phyloP scores from a whole-genome alignment of 768 basidiomycete species.

The Leccinum variicolor region DNA sequence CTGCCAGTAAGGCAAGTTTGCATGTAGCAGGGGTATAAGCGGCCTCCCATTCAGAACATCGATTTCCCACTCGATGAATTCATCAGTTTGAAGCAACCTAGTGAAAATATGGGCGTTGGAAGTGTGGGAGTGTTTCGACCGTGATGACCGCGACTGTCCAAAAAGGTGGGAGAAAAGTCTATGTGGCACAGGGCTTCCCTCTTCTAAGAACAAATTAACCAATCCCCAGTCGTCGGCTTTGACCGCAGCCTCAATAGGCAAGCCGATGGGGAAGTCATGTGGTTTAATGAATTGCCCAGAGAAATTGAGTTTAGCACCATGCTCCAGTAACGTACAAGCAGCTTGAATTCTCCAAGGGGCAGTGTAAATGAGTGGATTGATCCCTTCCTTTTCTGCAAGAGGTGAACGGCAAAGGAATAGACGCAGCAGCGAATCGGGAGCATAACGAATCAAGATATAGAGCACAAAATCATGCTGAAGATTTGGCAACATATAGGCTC shows the following conservation, averaged over 20 bases:
- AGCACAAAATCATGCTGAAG: neutral
- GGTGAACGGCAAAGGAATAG: neutral
- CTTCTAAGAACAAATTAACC: neutral
- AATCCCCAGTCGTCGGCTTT: neutral
- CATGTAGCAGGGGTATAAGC: neutral
- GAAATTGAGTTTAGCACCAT: neutral
- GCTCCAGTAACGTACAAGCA: neutral
- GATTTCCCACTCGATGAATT: neutral
- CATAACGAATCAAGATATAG: neutral
- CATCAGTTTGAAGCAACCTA: neutral
- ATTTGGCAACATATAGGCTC: rapidly evolving
- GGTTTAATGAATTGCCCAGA: neutral
- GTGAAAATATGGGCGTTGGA: neutral
- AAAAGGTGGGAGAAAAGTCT: neutral
- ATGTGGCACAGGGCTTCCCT: neutral
- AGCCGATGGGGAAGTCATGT: neutral
- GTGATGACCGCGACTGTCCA: too few species aligned
- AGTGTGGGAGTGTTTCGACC: rapidly evolving
- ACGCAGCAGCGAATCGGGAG: neutral
- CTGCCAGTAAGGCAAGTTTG: neutral
- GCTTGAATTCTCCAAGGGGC: neutral
- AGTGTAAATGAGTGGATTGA: neutral
- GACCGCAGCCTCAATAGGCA: neutral
- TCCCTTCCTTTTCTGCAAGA: neutral
- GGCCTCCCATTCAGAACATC: neutral